Evolutionary conservation across 371 early-diverging fungal species (phyloP).

Genomic region (Apophysomyces ossiformis): DNA sequence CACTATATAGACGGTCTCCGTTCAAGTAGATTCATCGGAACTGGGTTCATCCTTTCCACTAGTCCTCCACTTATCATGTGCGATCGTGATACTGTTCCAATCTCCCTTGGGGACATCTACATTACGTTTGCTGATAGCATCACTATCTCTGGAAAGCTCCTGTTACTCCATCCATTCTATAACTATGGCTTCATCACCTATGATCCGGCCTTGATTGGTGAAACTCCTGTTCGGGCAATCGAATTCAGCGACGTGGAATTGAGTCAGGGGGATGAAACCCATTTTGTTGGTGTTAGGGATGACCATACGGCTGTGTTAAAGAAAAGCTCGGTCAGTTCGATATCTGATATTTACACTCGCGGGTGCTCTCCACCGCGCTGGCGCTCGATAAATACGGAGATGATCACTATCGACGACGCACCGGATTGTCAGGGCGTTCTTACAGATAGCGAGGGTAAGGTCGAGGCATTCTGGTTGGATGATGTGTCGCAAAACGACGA

Average conservation of each 20-base stretch:
- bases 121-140: constrained; percentile 84
- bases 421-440: constrained; percentile 60
- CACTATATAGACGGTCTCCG: constrained; percentile 74
- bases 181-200: constrained; percentile 82
- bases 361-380: constrained; percentile 68
- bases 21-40: constrained; percentile 66
- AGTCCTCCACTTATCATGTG: constrained; percentile 72
- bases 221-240: constrained; percentile 72
- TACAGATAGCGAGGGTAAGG: constrained; percentile 65
- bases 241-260: constrained; percentile 58
- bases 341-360: constrained; percentile 65
- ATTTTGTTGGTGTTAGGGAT: constrained; percentile 68
- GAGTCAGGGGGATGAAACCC: constrained; percentile 64
- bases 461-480: constrained; percentile 79
- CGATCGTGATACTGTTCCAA: constrained; percentile 82
- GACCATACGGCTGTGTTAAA: constrained; percentile 59
- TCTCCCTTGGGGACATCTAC: constrained; percentile 74
- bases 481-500: constrained; percentile 70
- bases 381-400: constrained; percentile 77
- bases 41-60: constrained; percentile 78
- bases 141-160: constrained; percentile 73
- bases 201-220: constrained; percentile 70
- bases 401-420: constrained; percentile 75
- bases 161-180: constrained; percentile 81
- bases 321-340: constrained; percentile 61